Evolutionary conservation across 2,329 filamentous ascomycete species (phyloP), one percentile per base, ranked within the genome.

Genomic region (Trichoderma asperellum): DNA sequence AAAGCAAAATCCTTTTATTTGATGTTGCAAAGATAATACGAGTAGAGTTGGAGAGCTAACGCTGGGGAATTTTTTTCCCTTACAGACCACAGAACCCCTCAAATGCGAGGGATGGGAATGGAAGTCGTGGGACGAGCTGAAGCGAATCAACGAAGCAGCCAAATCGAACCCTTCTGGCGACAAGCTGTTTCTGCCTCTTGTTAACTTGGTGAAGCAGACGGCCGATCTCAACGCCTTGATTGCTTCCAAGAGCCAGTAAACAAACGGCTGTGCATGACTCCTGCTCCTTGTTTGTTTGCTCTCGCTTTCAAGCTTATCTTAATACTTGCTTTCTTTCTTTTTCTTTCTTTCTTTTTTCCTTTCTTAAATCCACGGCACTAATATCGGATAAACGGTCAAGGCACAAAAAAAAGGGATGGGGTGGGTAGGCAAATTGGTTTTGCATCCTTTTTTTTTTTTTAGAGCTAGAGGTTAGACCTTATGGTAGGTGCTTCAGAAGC

Each of bases 81-180:
- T 14, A 40, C 21, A 74, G 83, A 72, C 81, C 10, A 73, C 81
- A 59, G 86, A 88, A 68, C 82, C 83, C 0, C 74, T 84, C 1
- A 88, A 88, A 74, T 87, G 85, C 72, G 80, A 80, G 8, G 78
- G 77, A 0, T 88, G 86, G 86, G 70, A 74, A 8, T 87, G 84
- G 85, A 79, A 78, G 72, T 75, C 76, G 3, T 85, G 82, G 82
- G 77, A 81, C 0, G 80, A 85, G 24, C 72, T 87, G 35, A 76
- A 72, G 57, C 68, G 69, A 29, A 76, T 81, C 68, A 75, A 27
- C 71, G 74, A 1, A 68, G 49, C 34, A 53, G 32, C 29, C 14
- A 24, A 6, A 37, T 70, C 10, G 74, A 68, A 2, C 73, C 74
- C 0, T 40, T 71, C 12, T 72, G 62, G 2, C 73, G 75, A 70